These are phyloP conservation scores for Ceratobasidium sp. DNA, from an alignment of 1,284 basidiomycete species.

Conservation along the genomic window DNA sequence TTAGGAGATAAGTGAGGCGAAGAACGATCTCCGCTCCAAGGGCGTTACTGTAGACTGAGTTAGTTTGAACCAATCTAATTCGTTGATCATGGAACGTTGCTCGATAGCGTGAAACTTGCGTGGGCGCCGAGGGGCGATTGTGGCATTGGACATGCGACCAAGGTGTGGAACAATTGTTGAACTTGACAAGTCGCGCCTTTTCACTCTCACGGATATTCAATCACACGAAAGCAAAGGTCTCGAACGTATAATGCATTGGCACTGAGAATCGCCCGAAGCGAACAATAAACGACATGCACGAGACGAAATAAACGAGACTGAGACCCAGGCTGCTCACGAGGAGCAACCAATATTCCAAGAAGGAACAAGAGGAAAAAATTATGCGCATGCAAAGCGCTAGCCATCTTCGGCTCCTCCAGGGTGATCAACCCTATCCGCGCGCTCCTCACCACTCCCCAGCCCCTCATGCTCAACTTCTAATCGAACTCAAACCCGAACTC, in stretches of 20 bases:
- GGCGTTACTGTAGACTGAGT: conserved; percentile 73
- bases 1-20: conserved; percentile 75
- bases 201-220: not conserved
- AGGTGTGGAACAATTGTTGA: not conserved
- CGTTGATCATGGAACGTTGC: not conserved
- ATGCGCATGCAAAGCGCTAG: conserved; percentile 32
- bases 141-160: too few species aligned
- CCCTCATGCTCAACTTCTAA: too few species aligned
- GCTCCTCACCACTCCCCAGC: not conserved
- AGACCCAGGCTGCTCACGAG: conserved; percentile 23
- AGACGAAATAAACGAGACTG: not conserved
- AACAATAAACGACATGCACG: not conserved
- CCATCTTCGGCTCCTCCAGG: conserved; percentile 12
- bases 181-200: not conserved
- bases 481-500: too few species aligned
- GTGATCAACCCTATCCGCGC: not conserved
- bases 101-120: not conserved
- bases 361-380: conserved; percentile 41
- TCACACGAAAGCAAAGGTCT: not conserved
- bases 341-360: conserved; percentile 33
- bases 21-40: conserved; percentile 71
- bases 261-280: too few species aligned
- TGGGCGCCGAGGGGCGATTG: not conserved
- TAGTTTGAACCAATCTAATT: not conserved
- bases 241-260: too few species aligned